Evolutionary conservation across 1,284 basidiomycete genomes (phyloP).

Genomic region (Meira nashicola): DNA sequence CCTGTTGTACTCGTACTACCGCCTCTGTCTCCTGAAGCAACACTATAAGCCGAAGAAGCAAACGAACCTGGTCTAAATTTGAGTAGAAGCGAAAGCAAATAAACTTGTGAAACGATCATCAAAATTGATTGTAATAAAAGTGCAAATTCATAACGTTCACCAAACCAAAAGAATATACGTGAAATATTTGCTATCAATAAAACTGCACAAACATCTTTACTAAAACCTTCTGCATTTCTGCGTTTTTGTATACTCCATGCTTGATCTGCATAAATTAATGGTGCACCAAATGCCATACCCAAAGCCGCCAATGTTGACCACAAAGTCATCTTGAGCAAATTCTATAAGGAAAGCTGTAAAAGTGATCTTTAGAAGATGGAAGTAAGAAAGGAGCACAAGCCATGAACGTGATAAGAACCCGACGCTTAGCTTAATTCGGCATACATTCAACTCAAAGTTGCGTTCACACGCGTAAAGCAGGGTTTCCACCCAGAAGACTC

Average conservation of each 20-base stretch:
- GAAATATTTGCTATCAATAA: slow-evolving; percentile 43
- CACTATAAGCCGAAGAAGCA: slow-evolving; percentile 17
- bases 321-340: background rate
- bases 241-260: slow-evolving; percentile 55
- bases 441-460: too few species aligned
- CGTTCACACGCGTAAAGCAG: too few species aligned
- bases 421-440: too few species aligned
- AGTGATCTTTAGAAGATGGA: too few species aligned
- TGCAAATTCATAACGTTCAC: slow-evolving; percentile 67
- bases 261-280: slow-evolving; percentile 44
- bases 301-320: background rate
- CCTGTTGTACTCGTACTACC: slow-evolving; percentile 2
- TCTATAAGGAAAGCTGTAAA: background rate
- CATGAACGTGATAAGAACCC: background rate
- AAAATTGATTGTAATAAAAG: slow-evolving; percentile 37
- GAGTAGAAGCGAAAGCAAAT: slow-evolving; percentile 57
- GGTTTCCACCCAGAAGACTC: too few species aligned
- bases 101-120: slow-evolving; percentile 57
- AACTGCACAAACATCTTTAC: slow-evolving; percentile 53
- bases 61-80: slow-evolving; percentile 51
- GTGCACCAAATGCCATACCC: slow-evolving; percentile 32
- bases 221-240: slow-evolving; percentile 72
- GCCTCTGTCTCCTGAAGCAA: slow-evolving; percentile 14
- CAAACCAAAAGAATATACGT: slow-evolving; percentile 66
- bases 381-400: background rate